Evolutionary conservation across 176 grass and related monocot genomes (phyloP), one percentile per base, ranked within the genome.

Genomic region (Triticum dicoccoides): DNA sequence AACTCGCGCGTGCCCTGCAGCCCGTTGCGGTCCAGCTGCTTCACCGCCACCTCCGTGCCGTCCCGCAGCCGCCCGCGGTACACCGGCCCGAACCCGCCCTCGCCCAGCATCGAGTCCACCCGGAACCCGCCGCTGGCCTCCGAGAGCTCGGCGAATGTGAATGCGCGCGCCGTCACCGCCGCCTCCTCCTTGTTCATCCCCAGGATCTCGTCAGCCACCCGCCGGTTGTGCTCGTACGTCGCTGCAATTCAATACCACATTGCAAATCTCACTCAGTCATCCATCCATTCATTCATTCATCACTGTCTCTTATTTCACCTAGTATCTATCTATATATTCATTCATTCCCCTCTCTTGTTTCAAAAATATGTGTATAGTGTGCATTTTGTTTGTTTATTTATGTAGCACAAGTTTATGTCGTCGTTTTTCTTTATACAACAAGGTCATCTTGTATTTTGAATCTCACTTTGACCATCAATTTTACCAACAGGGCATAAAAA

Each of bases 1-100:
- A 91, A 91, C 85, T 91, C 89, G 25, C 85, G 85, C 20, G 76
- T 87, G 61, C 89, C 89, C 81, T 90, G 85, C 85, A 75, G 44
- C 5, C 89, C 80, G 67, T 87, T 90, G 33, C 85, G 84, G 80
- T 90, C 89, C 67, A 87, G 89, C 80, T 84, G 85, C 89, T 90
- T 87, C 6, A 90, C 89, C 42, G 89, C 89, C 33, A 80, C 80
- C 75, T 73, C 75, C 24, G 32, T 20, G 18, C 70, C 78, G 49
- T 14, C 6, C 37, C 21, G 6, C 8, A 89, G 83, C 9, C 80
- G 80, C 1, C 85, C 85, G 1, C 80, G 13, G 80, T 84, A 90
- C 1, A 90, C 89, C 0, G 84, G 89, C 17, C 89, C 85, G 15
- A 90, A 90, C 2, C 89, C 89, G 9, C 89, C 89, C 68, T 87